Evolutionary conservation across 1,139 yeast genomes (phyloP), one percentile per base, ranked within the genome.

Genomic region (Saccharomycopsis hybrid): DNA sequence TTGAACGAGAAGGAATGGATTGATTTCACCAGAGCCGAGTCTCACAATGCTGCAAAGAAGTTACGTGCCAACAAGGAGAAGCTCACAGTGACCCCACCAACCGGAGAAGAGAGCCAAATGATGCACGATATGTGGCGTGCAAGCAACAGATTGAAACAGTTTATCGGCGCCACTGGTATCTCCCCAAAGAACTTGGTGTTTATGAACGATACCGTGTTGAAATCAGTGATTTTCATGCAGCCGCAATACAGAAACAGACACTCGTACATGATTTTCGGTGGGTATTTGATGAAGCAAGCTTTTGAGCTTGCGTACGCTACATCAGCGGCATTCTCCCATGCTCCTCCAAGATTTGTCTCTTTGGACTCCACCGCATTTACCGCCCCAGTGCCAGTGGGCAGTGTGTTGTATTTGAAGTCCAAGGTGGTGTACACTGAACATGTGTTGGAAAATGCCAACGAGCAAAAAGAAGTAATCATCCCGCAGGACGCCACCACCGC

Each of bases 161-260:
- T 43, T 39, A 30, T 50, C 57, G 5, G 43, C 59, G 31, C 55
- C 25, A 55, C 63, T 2, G 55, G 59, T 29, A 59, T 64, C 35
- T 58, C 58, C 29, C 80, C 81, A 29, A 63, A 68, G 48, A 74
- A 76, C 57, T 65, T 82, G 46, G 68, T 74, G 44, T 78, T 76
- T 60, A 86, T 87, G 95, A 74, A 77, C 52, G 82, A 86, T 56
- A 82, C 96, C 1, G 67, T 67, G 46, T 75, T 85, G 52, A 71
- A 76, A 49, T 85, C 95, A 5, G 86, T 96, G 4, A 73, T 82
- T 59, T 82, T 89, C 67, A 90, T 89, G 94, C 97, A 89, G 68
- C 97, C 97, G 1, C 97, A 89, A 68, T 89, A 88, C 68, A 78
- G 97, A 67, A 89, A 89, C 70, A 78, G 96, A 64, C 96, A 89